These are phyloP conservation scores for Globisporangium cederbergense DNA, from an alignment of 352 stramenopile species.

Conservation along the genomic window DNA sequence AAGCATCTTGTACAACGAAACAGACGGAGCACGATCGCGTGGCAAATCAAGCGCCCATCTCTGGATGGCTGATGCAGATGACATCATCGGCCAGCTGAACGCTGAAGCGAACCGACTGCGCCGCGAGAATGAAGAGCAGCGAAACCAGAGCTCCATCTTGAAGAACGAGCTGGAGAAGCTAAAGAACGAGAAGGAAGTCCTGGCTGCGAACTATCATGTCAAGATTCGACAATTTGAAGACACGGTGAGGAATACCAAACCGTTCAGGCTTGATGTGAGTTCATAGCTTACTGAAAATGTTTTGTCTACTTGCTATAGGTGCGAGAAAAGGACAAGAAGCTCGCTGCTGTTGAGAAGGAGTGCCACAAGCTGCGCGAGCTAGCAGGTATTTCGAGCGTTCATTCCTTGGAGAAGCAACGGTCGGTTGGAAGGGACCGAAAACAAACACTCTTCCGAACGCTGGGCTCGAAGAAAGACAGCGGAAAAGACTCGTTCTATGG, in stretches of 20 bases:
- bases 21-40: constrained; percentile 36
- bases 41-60: constrained; percentile 65
- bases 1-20: constrained; percentile 40
- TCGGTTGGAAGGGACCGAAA: constrained; percentile 39
- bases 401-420: constrained; percentile 30
- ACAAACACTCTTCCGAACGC: constrained; percentile 54
- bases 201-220: constrained; percentile 74
- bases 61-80: constrained; percentile 85
- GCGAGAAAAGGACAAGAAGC: constrained; percentile 85
- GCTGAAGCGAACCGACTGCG: constrained; percentile 66
- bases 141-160: constrained; percentile 33
- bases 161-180: constrained; percentile 58
- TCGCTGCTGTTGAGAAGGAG: constrained; percentile 67
- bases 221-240: constrained; percentile 81
- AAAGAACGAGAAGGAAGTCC: constrained; percentile 76
- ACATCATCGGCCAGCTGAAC: constrained; percentile 78
- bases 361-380: constrained; percentile 64
- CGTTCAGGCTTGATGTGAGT: neutral
- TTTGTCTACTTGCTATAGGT: constrained; percentile 26
- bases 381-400: constrained; percentile 18
- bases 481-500: constrained; percentile 19
- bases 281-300: neutral
- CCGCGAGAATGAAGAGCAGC: constrained; percentile 75
- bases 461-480: constrained; percentile 76
- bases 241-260: constrained; percentile 23